Base-by-base conservation (phyloP, 306 rosid species). In the Glycine tomentella region DNA sequence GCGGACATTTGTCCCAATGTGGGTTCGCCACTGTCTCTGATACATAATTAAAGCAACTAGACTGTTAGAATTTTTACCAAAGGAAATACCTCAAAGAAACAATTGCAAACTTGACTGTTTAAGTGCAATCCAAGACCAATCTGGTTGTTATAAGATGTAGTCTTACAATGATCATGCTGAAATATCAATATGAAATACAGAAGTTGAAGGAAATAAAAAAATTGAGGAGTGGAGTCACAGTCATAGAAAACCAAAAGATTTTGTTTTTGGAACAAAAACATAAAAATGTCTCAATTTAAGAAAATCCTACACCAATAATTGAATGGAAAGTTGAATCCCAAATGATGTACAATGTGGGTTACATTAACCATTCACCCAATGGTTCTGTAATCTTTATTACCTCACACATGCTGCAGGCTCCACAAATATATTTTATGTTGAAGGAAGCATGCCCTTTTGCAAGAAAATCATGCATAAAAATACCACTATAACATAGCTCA, bases 91-190 rank as follows among this genome's bases (percentile, higher is more conserved):
- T 74, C 45, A 42, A 38, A 44, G 14, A 83, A 58, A 53, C 40
- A 63, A 64, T 8, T 55, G 44, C 74, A 38, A 31, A 42, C 56
- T 49, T 68, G 50, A 76, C 33, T 49, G 9, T n/a, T n/a, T n/a
- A n/a, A n/a, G n/a, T n/a, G n/a, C 33, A 72, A 51, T 81, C 61
- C 50, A 20, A 80, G 71, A 33, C 76, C 55, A 40, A 25, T 66
- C 36, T n/a, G 69, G 51, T 46, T 46, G 15, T 40, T 20, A 78
- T 7, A n/a, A 13, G 8, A 55, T 66, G 67, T 33, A 51, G 72
- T 2, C 10, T 74, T 25, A 62, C 42, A 79, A 34, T 57, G 51
- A 20, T 72, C 69, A 72, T 46, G 34, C 11, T 20, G 25, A 64
- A 25, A 49, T 2, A 45, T 11, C 4, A 38, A 5, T 33, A 65